Conservation (phyloP, 176 grass and related monocot genomes). For the Oryza nivara region DNA sequence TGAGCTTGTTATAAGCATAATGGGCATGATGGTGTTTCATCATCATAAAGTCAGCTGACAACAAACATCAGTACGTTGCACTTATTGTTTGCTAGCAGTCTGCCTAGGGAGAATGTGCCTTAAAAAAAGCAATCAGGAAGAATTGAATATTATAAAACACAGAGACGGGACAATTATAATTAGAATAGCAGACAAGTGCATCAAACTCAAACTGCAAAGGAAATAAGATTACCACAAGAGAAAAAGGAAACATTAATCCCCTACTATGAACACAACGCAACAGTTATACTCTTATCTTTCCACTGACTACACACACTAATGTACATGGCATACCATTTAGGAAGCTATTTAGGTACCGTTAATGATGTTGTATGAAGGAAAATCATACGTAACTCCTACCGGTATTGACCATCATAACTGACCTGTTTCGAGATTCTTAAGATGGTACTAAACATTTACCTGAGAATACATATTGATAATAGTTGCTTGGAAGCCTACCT, state of each 20-base stretch:
- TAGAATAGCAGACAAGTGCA: conserved; percentile 11
- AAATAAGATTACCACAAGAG: conserved; percentile 10
- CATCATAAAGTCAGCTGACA: conserved; percentile 16
- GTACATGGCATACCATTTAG: not conserved
- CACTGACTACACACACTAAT: not conserved
- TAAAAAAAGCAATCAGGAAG: not conserved
- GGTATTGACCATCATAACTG: conserved; percentile 5
- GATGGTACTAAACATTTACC: conserved; percentile 12
- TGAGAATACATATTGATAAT: conserved; percentile 18
- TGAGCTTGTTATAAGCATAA: conserved; percentile 9
- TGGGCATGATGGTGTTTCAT: not conserved
- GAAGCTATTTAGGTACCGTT: conserved; percentile 10
- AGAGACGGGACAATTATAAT: conserved; percentile 5
- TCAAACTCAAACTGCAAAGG: conserved; percentile 10
- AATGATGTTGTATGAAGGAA: not conserved
- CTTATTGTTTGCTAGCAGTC: not conserved
- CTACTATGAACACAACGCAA: conserved; percentile 2
- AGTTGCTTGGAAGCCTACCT: not conserved
- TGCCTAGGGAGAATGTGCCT: not conserved
- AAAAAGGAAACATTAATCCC: conserved; percentile 12
- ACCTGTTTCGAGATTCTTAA: conserved; percentile 27
- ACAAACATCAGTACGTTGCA: not conserved
- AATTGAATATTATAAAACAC: conserved; percentile 27
- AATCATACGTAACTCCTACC: not conserved
- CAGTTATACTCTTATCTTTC: conserved; percentile 1